phyloP scores from a whole-genome alignment of 305 asterid species.

The Fraxinus paxiana region DNA sequence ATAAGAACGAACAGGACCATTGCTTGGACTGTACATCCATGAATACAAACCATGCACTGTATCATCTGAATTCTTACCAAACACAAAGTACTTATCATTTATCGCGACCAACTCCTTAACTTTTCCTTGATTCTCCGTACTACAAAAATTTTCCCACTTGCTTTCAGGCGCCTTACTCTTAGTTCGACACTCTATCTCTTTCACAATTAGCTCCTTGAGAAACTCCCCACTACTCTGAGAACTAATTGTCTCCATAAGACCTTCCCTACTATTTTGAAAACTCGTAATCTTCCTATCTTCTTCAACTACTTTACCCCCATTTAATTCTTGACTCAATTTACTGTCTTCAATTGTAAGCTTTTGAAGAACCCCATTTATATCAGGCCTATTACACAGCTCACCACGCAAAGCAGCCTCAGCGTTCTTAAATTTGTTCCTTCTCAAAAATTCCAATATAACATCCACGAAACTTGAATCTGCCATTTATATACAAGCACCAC shows the following conservation, averaged over 20 bases:
- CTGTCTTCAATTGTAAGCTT: constrained; percentile 54
- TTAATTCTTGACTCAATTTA: constrained; percentile 41
- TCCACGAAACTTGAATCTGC: constrained; percentile 69
- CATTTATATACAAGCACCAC: constrained; percentile 40
- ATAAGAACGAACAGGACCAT: constrained; percentile 42
- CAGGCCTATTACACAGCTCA: constrained; percentile 68
- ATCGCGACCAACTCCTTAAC: constrained; percentile 43
- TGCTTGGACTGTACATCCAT: constrained; percentile 42
- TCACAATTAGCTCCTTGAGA: constrained; percentile 75
- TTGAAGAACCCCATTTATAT: constrained; percentile 54
- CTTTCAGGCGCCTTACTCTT: constrained; percentile 50
- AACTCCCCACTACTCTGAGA: constrained; percentile 36
- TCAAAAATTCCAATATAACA: constrained; percentile 65
- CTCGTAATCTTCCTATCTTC: constrained; percentile 31
- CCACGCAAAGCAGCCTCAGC: constrained; percentile 83
- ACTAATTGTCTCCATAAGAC: constrained; percentile 33
- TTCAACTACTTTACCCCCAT: constrained; percentile 36
- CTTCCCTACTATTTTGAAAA: constrained; percentile 35
- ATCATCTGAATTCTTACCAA: constrained; percentile 57
- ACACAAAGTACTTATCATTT: constrained; percentile 52
- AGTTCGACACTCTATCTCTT: constrained; percentile 75
- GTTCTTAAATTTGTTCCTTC: constrained; percentile 62
- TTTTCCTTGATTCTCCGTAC: constrained; percentile 40
- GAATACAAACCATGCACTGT: constrained; percentile 57
- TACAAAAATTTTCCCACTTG: constrained; percentile 47